Base-by-base conservation (phyloP, 495 filamentous ascomycete species). In the Rostrohypoxylon terebratum region DNA sequence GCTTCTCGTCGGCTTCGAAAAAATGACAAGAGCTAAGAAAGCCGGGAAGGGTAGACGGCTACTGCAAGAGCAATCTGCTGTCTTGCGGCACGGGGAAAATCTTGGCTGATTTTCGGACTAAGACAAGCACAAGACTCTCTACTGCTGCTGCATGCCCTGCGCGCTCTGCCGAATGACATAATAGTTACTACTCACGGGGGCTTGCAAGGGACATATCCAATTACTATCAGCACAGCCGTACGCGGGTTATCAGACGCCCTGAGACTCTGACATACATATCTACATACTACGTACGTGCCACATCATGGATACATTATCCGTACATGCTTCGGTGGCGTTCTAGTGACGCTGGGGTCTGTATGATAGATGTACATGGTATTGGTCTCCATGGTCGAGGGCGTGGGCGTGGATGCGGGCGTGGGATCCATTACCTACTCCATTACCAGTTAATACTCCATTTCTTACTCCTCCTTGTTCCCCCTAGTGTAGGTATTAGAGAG, bases 41-140 rank as follows among this genome's bases (percentile, higher is more conserved):
- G 20, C 25, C 48, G 13, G 21, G 21, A 25, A 28, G 48, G 9
- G 25, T 48, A 69, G 48, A 63, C 48, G 66, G 8, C 42, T 44
- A 31, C 58, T 69, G 58, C 66, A 61, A 61, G 58, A 54, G 42
- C 40, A 47, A 51, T 21, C 51, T 69, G 70, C 65, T 57, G 47
- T 53, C 33, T 33, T 68, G 70, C 65, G 70, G 70, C 70, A 66
- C 70, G 61, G 70, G 31, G 31, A 40, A 68, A 53, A 64, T 72
- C 53, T 63, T 67, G 51, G 21, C 51, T 48, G 60, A 72, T 60
- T 50, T 50, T 23, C 18, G 4, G 13, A 45, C 42, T 9, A 38
- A 38, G 34, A 38, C 34, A 38, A 38, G 34, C 34, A 38, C 8
- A 38, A 9, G 34, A 9, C 34, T 38, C 1, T 38, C 2, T 38